phyloP scores from a whole-genome alignment of 768 basidiomycete genomes.

The Calocera viscosa region DNA sequence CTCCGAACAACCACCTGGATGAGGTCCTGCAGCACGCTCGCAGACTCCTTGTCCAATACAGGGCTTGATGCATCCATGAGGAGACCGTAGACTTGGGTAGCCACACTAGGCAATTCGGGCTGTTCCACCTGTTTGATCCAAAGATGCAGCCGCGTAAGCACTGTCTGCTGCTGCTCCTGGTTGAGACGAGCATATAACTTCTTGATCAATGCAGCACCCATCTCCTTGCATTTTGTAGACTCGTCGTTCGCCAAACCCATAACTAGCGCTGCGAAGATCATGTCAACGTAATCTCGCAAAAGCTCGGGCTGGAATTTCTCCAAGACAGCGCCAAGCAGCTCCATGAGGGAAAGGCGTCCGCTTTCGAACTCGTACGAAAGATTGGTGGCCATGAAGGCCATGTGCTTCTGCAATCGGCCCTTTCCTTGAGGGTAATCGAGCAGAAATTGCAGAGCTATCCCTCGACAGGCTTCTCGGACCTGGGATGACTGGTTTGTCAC shows the following conservation, averaged over 20 bases:
- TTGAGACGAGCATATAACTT: slow-evolving; percentile 58
- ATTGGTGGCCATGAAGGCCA: slow-evolving; percentile 87
- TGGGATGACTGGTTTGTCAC: slow-evolving; percentile 84
- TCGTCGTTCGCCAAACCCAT: slow-evolving; percentile 92
- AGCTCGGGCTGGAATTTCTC: slow-evolving; percentile 68
- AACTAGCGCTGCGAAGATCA: slow-evolving; percentile 82
- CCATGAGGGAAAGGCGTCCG: slow-evolving; percentile 87
- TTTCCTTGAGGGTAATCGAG: slow-evolving; percentile 96
- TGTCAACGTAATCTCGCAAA: slow-evolving; percentile 66
- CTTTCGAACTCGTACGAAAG: slow-evolving; percentile 81
- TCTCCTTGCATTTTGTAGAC: slow-evolving; percentile 75
- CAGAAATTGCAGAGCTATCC: slow-evolving; percentile 81
- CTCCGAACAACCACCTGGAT: slow-evolving; percentile 37
- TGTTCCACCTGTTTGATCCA: slow-evolving; percentile 63
- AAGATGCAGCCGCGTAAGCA: slow-evolving; percentile 59
- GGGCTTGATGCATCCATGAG: slow-evolving; percentile 40
- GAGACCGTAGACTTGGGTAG: slow-evolving; percentile 72
- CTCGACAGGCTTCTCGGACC: slow-evolving; percentile 84
- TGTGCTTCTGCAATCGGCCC: slow-evolving; percentile 72
- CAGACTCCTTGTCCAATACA: slow-evolving; percentile 37
- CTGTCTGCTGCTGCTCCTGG: slow-evolving; percentile 39
- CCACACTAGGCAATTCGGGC: slow-evolving; percentile 52
- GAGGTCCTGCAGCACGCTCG: slow-evolving; percentile 46
- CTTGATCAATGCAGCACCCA: slow-evolving; percentile 75
- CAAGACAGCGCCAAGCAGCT: slow-evolving; percentile 73